These are phyloP conservation scores for Morella rubra DNA, from an alignment of 306 rosid species.

Conservation along the genomic window DNA sequence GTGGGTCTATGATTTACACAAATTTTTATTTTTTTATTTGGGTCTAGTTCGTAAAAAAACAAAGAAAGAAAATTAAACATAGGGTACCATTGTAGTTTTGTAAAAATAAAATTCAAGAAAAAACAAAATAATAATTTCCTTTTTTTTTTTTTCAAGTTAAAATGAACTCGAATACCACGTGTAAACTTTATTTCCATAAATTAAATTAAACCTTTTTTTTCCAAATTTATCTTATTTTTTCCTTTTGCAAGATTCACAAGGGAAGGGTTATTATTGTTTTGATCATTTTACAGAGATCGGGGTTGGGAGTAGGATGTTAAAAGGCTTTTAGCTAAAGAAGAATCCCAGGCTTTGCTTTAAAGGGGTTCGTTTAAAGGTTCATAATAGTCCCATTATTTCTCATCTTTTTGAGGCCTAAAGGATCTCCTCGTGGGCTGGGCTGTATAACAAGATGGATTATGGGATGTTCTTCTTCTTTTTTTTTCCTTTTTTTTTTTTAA, in stretches of 20 bases:
- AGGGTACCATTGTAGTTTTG: too few species aligned
- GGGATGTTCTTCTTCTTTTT: neutral
- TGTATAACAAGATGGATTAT: slow-evolving; percentile 1
- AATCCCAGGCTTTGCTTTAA: slow-evolving; percentile 46
- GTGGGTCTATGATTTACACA: neutral
- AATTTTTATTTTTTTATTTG: too few species aligned
- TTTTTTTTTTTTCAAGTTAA: neutral
- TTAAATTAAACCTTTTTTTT: neutral
- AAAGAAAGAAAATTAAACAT: too few species aligned
- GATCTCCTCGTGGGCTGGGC: slow-evolving; percentile 23
- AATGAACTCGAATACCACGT: neutral
- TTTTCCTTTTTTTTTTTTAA: too few species aligned
- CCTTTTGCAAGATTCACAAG: neutral
- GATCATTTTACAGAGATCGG: neutral
- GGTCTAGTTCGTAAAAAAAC: too few species aligned
- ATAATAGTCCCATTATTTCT: slow-evolving; percentile 22
- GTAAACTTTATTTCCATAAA: neutral
- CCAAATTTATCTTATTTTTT: neutral
- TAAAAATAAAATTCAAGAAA: too few species aligned
- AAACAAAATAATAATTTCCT: neutral
- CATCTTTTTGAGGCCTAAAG: too few species aligned
- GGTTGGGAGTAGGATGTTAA: slow-evolving; percentile 11
- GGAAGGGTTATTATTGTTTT: too few species aligned
- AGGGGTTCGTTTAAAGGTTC: slow-evolving; percentile 18
- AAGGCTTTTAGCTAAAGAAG: slow-evolving; percentile 31